Conservation (phyloP, 345 rosid genomes). For the Populus ilicifolia region DNA sequence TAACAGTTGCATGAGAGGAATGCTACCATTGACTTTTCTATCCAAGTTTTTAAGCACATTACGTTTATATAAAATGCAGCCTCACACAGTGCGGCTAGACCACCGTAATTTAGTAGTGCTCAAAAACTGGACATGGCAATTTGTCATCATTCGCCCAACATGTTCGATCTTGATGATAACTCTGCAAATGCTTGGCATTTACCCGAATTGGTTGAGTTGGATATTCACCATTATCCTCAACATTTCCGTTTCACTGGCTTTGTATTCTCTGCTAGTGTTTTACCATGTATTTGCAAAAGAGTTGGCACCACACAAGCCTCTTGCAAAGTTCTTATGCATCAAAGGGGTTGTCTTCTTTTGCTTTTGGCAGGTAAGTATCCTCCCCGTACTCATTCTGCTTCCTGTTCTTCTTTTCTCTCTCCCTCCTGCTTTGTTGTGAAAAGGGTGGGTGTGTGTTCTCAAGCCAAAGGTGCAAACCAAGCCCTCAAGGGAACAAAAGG, state of each 20-base stretch:
- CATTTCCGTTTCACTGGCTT: conserved; percentile 78
- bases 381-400: background rate
- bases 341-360: conserved; percentile 97
- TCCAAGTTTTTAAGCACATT: conserved; percentile 40
- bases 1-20: too few relatives aligned
- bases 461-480: background rate
- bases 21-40: too few relatives aligned
- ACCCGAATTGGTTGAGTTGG: conserved; percentile 97
- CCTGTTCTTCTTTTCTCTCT: too few relatives aligned
- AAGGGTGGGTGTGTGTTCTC: too few relatives aligned
- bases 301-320: conserved; percentile 87
- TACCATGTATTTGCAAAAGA: conserved; percentile 96
- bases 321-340: conserved; percentile 95
- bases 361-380: conserved; percentile 88
- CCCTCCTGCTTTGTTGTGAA: too few relatives aligned
- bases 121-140: conserved; percentile 97
- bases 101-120: conserved; percentile 65
- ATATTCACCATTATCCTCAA: conserved; percentile 82
- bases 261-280: conserved; percentile 78
- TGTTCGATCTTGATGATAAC: conserved; percentile 80
- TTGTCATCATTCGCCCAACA: conserved; percentile 73
- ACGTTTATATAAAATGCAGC: conserved; percentile 43
- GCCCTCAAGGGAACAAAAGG: background rate
- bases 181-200: conserved; percentile 56
- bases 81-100: conserved; percentile 68